Conservation (phyloP, 2,329 filamentous ascomycete species). For the Fusarium sterilihyphosum region DNA sequence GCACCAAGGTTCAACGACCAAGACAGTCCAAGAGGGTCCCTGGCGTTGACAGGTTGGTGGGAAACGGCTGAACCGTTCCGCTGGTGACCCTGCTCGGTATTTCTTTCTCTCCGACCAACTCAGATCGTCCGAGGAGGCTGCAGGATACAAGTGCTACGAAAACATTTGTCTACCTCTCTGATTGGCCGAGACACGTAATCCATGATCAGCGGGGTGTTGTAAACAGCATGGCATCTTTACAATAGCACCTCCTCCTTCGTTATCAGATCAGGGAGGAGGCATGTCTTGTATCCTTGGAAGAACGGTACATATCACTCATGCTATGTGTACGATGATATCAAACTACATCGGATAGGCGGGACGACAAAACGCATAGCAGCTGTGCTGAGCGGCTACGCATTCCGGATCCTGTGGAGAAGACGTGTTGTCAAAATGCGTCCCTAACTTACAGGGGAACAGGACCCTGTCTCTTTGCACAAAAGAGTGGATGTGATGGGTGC, state of each 20-base stretch:
- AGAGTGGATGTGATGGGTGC: conserved; percentile 3
- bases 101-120: conserved; percentile 7
- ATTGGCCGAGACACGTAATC: conserved; percentile 22
- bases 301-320: conserved; percentile 14
- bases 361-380: neutral
- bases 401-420: neutral
- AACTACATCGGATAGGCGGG: conserved; percentile 4
- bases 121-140: neutral
- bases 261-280: neutral
- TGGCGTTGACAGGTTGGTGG: conserved; percentile 5
- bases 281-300: neutral
- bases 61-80: conserved; percentile 31
- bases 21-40: conserved; percentile 13
- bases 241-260: neutral
- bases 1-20: conserved; percentile 9
- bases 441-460: neutral
- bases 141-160: neutral
- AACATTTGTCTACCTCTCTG: neutral
- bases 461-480: neutral
- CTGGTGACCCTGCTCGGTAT: conserved; percentile 23
- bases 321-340: conserved; percentile 7
- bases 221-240: neutral
- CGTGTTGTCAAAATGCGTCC: neutral
- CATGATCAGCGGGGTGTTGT: conserved; percentile 8
- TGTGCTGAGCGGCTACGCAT: conserved; percentile 8